phyloP scores from a whole-genome alignment of 768 basidiomycete species.

The Multifurca ochricompacta region DNA sequence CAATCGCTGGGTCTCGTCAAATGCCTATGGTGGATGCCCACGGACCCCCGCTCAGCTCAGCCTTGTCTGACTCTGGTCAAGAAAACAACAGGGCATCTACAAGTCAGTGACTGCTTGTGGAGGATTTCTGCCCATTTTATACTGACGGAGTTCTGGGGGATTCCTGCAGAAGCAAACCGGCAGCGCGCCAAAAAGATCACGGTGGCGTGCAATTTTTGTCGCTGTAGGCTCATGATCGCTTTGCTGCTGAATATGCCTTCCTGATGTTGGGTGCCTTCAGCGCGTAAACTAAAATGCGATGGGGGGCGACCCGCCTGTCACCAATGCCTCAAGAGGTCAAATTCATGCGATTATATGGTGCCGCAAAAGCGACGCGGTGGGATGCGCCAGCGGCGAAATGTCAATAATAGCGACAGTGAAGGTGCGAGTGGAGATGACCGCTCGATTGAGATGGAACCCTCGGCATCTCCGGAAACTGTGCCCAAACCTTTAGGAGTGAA shows the following conservation, averaged over 20 bases:
- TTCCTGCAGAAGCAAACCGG: slow-evolving; percentile 45
- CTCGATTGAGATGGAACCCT: slow-evolving; percentile 38
- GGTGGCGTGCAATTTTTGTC: slow-evolving; percentile 87
- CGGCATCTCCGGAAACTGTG: slow-evolving; percentile 47
- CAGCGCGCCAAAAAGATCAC: slow-evolving; percentile 79
- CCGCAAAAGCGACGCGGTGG: slow-evolving; percentile 65
- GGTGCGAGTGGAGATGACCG: slow-evolving; percentile 48
- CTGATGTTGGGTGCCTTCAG: slow-evolving; percentile 33
- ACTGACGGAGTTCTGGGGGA: slow-evolving; percentile 18
- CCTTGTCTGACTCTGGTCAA: slow-evolving; percentile 20
- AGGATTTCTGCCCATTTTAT: slow-evolving; percentile 7
- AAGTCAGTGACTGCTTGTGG: slow-evolving; percentile 30
- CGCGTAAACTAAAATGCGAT: slow-evolving; percentile 84
- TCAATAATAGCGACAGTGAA: slow-evolving; percentile 42
- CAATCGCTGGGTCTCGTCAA: slow-evolving; percentile 36
- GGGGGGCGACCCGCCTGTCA: slow-evolving; percentile 76
- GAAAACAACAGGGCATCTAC: slow-evolving; percentile 29
- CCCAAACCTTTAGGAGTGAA: slow-evolving; percentile 19
- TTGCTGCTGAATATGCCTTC: slow-evolving; percentile 16
- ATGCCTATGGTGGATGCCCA: slow-evolving; percentile 29
- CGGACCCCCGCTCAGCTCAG: slow-evolving; percentile 11
- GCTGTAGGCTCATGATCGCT: slow-evolving; percentile 48
- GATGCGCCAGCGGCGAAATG: slow-evolving; percentile 34
- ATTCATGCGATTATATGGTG: slow-evolving; percentile 75
- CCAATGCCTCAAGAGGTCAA: slow-evolving; percentile 72